Evolutionary conservation across 1,139 yeast genomes (phyloP), one percentile per base, ranked within the genome.

Genomic region (Yamadazyma diddensiae): DNA sequence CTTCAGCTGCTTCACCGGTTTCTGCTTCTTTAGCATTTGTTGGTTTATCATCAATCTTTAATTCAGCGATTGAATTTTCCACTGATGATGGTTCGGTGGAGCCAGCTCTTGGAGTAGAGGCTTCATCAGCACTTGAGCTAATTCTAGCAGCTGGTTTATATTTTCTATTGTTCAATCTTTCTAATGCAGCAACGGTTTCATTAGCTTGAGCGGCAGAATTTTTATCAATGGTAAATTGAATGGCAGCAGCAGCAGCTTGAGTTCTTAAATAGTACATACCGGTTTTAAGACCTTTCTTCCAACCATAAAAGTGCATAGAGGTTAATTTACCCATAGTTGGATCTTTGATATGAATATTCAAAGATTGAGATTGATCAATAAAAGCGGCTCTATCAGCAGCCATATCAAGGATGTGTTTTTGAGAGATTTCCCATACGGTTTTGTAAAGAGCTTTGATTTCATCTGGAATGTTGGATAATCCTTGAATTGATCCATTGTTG

Each of bases 251-350:
- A 28, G 82, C 82, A 40, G 80, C 79, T 55, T 76, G 80, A 4
- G 82, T 75, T 58, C 82, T 64, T 46, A 76, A 61, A 49, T 76
- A 76, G 55, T 76, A 76, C 79, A 76, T 75, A 44, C 82, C 82
- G 26, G 82, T 76, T 57, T 76, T 76, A 42, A 76, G 65, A 26
- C 82, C 82, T 50, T 70, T 73, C 59, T 74, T 71, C 82, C 82
- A 76, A 22, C 77, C 77, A 43, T 74, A 74, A 57, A 76, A 76
- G 49, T 75, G 82, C 70, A 74, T 72, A 22, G 77, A 68, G 22
- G 81, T 76, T 50, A 76, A 60, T 46, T 73, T 74, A 46, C 78
- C 76, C 65, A 74, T 68, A 3, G 80, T 73, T 39, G 81, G 80
- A 40, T 65, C 68, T 44, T 65, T 64, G 43, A 76, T 61, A 45